Evolutionary conservation across 805 yeast genomes (phyloP).

Genomic region (Kuraishia borneana): DNA sequence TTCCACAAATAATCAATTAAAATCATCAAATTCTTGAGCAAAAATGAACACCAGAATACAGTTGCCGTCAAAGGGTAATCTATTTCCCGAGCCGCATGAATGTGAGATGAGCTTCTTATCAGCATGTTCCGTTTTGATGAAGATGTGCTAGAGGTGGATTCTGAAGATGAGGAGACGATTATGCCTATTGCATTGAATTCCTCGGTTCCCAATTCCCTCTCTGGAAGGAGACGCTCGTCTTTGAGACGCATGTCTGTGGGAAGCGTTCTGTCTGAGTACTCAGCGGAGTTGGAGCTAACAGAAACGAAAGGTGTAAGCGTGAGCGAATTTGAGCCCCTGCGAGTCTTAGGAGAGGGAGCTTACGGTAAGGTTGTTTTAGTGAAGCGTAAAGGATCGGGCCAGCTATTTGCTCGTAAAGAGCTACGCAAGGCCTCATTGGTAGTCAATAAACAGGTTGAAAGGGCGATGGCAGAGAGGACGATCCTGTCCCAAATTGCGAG

Average conservation of each 20-base stretch:
- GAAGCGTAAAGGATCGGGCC: slow-evolving; percentile 47
- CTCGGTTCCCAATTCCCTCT: too few species aligned
- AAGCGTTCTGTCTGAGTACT: slow-evolving; percentile 58
- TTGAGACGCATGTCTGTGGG: slow-evolving; percentile 4
- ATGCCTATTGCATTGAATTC: too few species aligned
- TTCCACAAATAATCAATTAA: too few species aligned
- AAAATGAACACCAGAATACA: too few species aligned
- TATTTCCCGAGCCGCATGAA: too few species aligned
- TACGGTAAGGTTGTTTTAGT: slow-evolving; percentile 82
- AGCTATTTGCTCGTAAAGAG: slow-evolving; percentile 79
- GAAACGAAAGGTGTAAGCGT: slow-evolving; percentile 8
- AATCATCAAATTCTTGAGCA: too few species aligned
- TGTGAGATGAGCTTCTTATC: too few species aligned
- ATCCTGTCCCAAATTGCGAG: slow-evolving; percentile 49
- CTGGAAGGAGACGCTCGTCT: slow-evolving; percentile 1
- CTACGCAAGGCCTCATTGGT: slow-evolving; percentile 71
- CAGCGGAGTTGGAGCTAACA: slow-evolving; percentile 22
- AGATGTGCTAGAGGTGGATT: too few species aligned
- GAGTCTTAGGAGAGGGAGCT: slow-evolving; percentile 79
- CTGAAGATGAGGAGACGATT: too few species aligned
- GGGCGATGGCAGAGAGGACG: slow-evolving; percentile 73
- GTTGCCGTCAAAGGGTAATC: too few species aligned
- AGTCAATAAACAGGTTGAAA: slow-evolving; percentile 49
- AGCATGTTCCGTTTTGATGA: neutral
- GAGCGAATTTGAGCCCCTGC: slow-evolving; percentile 59